These are phyloP conservation scores for Sicyos edulis DNA, from an alignment of 306 rosid genomes.

Conservation along the genomic window DNA sequence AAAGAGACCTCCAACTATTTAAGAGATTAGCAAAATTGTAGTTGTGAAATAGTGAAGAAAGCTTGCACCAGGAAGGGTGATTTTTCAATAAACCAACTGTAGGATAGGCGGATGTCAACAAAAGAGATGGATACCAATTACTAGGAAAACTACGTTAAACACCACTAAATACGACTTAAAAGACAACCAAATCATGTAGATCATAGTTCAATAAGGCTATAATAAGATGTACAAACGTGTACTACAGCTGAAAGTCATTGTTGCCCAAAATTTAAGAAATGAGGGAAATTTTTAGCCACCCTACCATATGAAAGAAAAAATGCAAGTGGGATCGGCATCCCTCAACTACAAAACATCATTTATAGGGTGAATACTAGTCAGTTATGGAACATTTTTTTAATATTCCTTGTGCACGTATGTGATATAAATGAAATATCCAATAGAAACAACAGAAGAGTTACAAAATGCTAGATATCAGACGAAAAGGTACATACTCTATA, in stretches of 20 bases:
- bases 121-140: background rate
- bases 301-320: background rate
- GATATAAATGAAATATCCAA: background rate
- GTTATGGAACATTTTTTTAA: background rate
- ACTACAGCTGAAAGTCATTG: background rate
- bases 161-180: background rate
- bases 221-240: background rate
- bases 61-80: too few relatives aligned
- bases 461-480: slow-evolving; percentile 24
- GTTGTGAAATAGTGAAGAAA: too few relatives aligned
- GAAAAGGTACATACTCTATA: slow-evolving; percentile 55
- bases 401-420: background rate
- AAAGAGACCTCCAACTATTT: too few relatives aligned
- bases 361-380: background rate
- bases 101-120: too few relatives aligned
- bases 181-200: slow-evolving; percentile 10
- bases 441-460: slow-evolving; percentile 12
- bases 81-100: too few relatives aligned
- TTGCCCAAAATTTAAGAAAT: background rate
- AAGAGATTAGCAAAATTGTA: too few relatives aligned
- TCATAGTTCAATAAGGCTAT: background rate
- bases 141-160: background rate
- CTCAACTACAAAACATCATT: slow-evolving; percentile 6
- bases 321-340: background rate
- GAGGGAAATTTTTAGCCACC: background rate